A percentile compares a stretch with the other conserved stretches of the same genome.
Conservation (phyloP, 2,329 filamentous ascomycete genomes). For the Fusarium protoensiforme region DNA sequence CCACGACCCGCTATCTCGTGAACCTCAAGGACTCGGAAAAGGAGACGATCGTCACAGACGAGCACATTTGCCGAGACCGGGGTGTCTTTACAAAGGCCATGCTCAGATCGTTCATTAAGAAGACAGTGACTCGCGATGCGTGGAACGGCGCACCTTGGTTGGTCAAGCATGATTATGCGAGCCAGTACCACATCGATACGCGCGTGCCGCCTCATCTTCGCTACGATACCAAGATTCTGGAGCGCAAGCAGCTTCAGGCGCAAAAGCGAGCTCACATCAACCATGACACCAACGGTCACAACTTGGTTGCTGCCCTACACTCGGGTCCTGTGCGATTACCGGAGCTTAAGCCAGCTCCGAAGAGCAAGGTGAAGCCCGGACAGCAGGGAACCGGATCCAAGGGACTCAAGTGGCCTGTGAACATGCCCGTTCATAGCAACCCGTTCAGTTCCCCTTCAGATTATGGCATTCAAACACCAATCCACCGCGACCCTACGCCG, state of each 20-base stretch:
- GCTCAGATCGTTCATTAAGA: constrained; percentile 92
- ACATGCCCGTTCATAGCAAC: constrained; percentile 51
- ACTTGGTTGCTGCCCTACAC: constrained; percentile 45
- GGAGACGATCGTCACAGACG: constrained; percentile 82
- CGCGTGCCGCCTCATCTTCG: constrained; percentile 84
- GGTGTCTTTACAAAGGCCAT: constrained; percentile 96
- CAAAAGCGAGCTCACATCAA: constrained; percentile 68
- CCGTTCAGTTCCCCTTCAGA: constrained; percentile 59
- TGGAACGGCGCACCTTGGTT: constrained; percentile 98
- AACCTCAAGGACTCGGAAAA: constrained; percentile 76
- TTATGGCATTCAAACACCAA: constrained; percentile 50
- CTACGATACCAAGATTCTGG: constrained; percentile 81
- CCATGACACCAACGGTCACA: constrained; percentile 56
- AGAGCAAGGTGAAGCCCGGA: constrained; percentile 70
- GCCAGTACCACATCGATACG: constrained; percentile 86
- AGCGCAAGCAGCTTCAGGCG: constrained; percentile 78
- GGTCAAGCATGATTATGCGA: constrained; percentile 87
- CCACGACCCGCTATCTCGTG: constrained; percentile 84
- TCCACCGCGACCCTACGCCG: constrained; percentile 55
- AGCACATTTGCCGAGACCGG: constrained; percentile 86
- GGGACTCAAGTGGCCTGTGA: constrained; percentile 54
- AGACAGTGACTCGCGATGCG: constrained; percentile 89
- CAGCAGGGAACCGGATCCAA: constrained; percentile 51
- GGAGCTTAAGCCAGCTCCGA: constrained; percentile 78
- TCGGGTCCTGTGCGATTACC: constrained; percentile 70